Conservation (phyloP, 164 flowering plant genomes). For the Vitis cinerea region DNA sequence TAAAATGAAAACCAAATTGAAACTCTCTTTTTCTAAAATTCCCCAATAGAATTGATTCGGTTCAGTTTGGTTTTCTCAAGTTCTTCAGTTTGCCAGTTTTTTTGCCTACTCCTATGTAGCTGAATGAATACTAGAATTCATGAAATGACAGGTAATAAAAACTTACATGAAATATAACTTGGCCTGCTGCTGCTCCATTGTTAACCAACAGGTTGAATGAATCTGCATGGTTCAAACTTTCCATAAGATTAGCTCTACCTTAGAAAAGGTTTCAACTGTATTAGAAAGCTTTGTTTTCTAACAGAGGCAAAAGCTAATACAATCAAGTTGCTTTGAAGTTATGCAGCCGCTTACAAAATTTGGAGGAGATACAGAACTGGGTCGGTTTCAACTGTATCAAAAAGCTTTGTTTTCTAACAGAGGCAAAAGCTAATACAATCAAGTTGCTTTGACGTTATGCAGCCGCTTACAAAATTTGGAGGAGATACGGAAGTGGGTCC, state of each 20-base stretch:
- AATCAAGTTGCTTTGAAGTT: neutral
- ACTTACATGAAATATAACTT: conserved; percentile 88
- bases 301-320: neutral
- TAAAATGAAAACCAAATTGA: no score
- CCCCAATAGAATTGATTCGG: no score
- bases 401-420: neutral
- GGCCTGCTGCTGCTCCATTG: conserved; percentile 87
- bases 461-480: neutral
- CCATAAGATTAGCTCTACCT: neutral
- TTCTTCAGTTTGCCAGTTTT: no score
- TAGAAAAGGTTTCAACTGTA: no score
- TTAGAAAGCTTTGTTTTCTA: neutral
- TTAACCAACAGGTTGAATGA: conserved; percentile 89
- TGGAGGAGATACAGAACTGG: no score
- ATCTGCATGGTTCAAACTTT: conserved; percentile 48
- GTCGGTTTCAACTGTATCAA: no score
- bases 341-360: neutral
- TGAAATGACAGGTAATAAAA: neutral
- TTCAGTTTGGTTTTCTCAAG: no score
- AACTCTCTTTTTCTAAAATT: no score
- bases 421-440: neutral
- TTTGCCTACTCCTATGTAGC: no score
- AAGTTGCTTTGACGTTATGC: neutral
- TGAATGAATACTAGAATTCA: neutral
- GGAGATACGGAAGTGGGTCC: no score